Evolutionary conservation across 2,329 filamentous ascomycete genomes (phyloP), one percentile per base, ranked within the genome.

Genomic region (Penicillium expansum): DNA sequence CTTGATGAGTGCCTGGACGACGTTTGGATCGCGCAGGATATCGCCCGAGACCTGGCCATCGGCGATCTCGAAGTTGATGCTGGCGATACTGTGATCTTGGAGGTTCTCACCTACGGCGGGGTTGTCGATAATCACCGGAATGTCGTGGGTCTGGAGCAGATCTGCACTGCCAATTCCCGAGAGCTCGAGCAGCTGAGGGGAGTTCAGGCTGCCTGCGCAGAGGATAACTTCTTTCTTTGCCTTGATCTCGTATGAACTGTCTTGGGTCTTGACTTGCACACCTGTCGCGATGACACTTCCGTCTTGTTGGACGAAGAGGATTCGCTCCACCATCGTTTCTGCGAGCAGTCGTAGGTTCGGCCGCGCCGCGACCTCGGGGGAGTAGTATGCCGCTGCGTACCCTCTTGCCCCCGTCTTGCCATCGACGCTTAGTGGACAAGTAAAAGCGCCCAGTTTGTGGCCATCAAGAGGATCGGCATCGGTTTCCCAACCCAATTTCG

Each of bases 121-220:
- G 39, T 77, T 77, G 37, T 76, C 70, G 18, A 83, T 69, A 43
- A 77, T 72, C 13, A 76, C 69, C 4, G 75, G 66, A n/a, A 83
- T 74, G 1, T 72, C 72, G 7, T 75, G 74, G 2, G 66, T 66
- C 4, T 72, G 58, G 8, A 83, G 72, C 16, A 81, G 64, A 1
- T 75, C 67, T 4, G 73, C 69, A 44, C 77, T 72, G 4, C 86
- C 86, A 33, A 88, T 77, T 0, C 86, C 86, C 0, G 84, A 86
- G 2, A 86, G 73, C 62, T 88, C 84, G 10, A 83, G 79, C 10
- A 85, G 72, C 69, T 82, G 83, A 3, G 80, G 86, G 11, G 81
- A 83, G 64, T 81, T 80, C 38, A 83, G 72, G 41, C 77, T 80
- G 0, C 86, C 86, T 1, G 82, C 83, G 2, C 81, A 81, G 3